Base-by-base conservation (phyloP, 495 filamentous ascomycete genomes). In the Xylaria grammica region DNA sequence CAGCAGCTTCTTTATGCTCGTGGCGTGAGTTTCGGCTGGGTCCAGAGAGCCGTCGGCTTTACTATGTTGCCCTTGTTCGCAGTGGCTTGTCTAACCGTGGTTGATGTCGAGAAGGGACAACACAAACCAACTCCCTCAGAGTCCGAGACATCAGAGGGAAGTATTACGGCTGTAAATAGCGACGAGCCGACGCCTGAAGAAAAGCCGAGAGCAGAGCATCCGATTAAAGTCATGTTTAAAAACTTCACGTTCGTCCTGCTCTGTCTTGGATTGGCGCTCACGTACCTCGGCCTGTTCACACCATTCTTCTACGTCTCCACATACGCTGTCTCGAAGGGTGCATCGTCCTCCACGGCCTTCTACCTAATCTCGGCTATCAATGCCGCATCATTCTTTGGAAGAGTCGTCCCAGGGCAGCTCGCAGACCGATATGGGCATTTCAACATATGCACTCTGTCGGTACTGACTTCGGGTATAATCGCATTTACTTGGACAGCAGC, bases 31-130 rank as follows among this genome's bases (percentile, higher is more conserved):
- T 89, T 85, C 62, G 81, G 74, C 20, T 87, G 85, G 86, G 71
- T 79, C 0, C 78, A 86, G 38, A 78, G 85, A 13, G 77, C 83
- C 20, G 68, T 82, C 11, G 86, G 78, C n/a, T 86, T 88, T 69
- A 72, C 83, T 19, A 78, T 83, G 61, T 44, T 85, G 8, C 74
- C 77, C 10, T 40, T 84, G 24, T 54, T 84, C 10, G 54, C 63
- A 3, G 53, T 84, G 15, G 72, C 77, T 4, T 77, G 77, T 44
- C 52, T 77, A 11, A 74, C 77, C 0, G 69, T 65, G 66, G 72
- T 29, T 69, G 82, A 42, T 62, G 82, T 4, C 69, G 75, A 20
- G 69, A 51, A 38, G 1, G 13, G 19, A 8, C 10, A 50, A 26
- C 11, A 17, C 22, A 55, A 54, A 0, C 19, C 50, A 48, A 72